These are phyloP conservation scores for Saraca asoca DNA, from an alignment of 331 rosid species.

Conservation along the genomic window DNA sequence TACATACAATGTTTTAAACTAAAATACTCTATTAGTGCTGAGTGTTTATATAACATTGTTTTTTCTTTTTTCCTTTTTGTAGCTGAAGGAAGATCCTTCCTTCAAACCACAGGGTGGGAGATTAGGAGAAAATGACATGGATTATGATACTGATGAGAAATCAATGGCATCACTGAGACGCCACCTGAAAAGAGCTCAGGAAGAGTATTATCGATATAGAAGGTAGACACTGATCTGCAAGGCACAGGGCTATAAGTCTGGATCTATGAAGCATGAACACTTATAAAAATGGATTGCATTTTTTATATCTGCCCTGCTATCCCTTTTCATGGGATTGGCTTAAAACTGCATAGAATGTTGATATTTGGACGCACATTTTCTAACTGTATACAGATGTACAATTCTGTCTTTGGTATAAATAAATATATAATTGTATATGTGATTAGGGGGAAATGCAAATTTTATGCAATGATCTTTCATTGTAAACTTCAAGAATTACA, in stretches of 20 bases:
- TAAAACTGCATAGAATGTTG: slow-evolving; percentile 16
- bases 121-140: slow-evolving; percentile 92
- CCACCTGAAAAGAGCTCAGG: slow-evolving; percentile 74
- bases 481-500: neutral
- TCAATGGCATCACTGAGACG: slow-evolving; percentile 96
- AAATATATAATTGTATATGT: neutral
- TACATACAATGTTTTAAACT: slow-evolving; percentile 16
- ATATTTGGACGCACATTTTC: neutral
- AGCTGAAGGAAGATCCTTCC: slow-evolving; percentile 90
- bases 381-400: too few relatives aligned
- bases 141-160: slow-evolving; percentile 86
- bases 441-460: neutral
- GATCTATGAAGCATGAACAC: neutral
- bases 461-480: neutral
- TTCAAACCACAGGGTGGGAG: slow-evolving; percentile 97
- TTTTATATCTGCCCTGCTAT: neutral
- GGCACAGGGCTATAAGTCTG: slow-evolving; percentile 4
- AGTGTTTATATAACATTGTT: slow-evolving; percentile 19
- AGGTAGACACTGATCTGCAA: slow-evolving; percentile 54
- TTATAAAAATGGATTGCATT: too few relatives aligned
- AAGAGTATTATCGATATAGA: slow-evolving; percentile 82
- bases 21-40: slow-evolving; percentile 22
- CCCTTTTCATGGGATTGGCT: neutral
- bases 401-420: too few relatives aligned
- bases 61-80: slow-evolving; percentile 7